Evolutionary conservation across 306 rosid species (phyloP), one percentile per base, ranked within the genome.

Genomic region (Vachellia pachyceras): DNA sequence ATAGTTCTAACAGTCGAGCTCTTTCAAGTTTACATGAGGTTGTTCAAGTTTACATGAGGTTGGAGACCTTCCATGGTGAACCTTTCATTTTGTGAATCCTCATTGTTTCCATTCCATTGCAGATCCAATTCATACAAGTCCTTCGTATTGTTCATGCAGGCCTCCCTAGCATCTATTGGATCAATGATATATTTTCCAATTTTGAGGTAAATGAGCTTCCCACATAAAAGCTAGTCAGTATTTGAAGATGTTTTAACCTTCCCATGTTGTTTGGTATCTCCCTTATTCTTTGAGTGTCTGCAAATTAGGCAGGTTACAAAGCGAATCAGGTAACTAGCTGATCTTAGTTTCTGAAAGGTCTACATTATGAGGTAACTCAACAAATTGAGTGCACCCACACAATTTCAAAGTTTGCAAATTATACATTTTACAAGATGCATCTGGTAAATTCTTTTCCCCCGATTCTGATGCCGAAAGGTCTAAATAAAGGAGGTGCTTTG

Each of bases 131-230:
- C 42, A 11, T 77, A 57, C 3, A 85, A 18, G 69, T 67, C 14
- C 12, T 44, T 58, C 77, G 81, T 85, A 29, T 73, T 66, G 50
- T 66, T 67, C 69, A 77, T 2, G 5, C 18, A 71, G 10, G 68
- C 77, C n/a, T 44, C 47, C 20, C 0, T 7, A 4, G 63, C 82
- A 29, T 77, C 23, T 0, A 15, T 0, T 25, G 63, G 64, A 74
- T 57, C 9, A 4, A 0, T 33, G 33, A n/a, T n/a, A 75, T 12
- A 55, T 68, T 81, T 49, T 54, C 29, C 14, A 81, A n/a, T 14
- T 57, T 17, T 5, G 3, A n/a, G 83, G 47, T 17, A 6, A 7
- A 35, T 17, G 10, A 65, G 13, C 18, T 37, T 37, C 71, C 71
- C 23, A 65, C 71, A 37, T 15, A 35, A 37, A 65, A 36, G 3